These are phyloP conservation scores for Xylariomycetidae sp. DNA, from an alignment of 2,329 filamentous ascomycete species.

Conservation along the genomic window DNA sequence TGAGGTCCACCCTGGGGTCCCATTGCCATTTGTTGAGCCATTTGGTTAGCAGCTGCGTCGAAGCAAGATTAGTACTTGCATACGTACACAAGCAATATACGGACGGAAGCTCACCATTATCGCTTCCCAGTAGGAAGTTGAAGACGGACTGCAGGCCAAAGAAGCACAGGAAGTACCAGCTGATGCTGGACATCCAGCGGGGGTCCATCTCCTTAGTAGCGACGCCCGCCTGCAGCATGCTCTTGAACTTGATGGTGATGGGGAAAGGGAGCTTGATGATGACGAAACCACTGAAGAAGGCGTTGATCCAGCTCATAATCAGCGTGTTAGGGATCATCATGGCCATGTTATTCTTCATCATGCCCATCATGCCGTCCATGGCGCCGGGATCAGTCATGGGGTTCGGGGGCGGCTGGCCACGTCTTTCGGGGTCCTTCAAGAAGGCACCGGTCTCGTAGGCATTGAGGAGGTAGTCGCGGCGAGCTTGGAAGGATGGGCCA, in stretches of 20 bases:
- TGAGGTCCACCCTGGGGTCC: slow-evolving; percentile 57
- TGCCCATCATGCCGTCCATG: slow-evolving; percentile 99
- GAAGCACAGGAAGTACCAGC: slow-evolving; percentile 97
- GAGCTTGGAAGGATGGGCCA: slow-evolving; percentile 66
- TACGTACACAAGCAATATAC: slow-evolving; percentile 3
- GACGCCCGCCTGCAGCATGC: slow-evolving; percentile 96
- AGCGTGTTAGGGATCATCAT: slow-evolving; percentile 99
- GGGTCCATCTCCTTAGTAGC: slow-evolving; percentile 95
- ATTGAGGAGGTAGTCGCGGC: slow-evolving; percentile 73
- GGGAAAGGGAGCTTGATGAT: slow-evolving; percentile 98
- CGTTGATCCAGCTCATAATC: slow-evolving; percentile 99
- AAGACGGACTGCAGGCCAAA: slow-evolving; percentile 97
- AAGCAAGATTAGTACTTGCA: slow-evolving; percentile 19
- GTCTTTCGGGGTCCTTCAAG: slow-evolving; percentile 79
- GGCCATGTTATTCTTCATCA: slow-evolving; percentile 99
- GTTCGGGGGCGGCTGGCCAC: slow-evolving; percentile 83
- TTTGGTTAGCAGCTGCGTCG: slow-evolving; percentile 75
- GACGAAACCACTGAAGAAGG: slow-evolving; percentile 96
- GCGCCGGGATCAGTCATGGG: slow-evolving; percentile 91
- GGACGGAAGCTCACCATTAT: slow-evolving; percentile 66
- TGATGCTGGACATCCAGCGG: slow-evolving; percentile 96
- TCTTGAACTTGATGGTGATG: slow-evolving; percentile 97
- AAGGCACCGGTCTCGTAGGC: slow-evolving; percentile 83
- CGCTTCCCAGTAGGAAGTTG: slow-evolving; percentile 90
- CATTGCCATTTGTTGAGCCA: slow-evolving; percentile 80